Conservation (phyloP, 2,329 filamentous ascomycete species). For the Pezicula radicicola region DNA sequence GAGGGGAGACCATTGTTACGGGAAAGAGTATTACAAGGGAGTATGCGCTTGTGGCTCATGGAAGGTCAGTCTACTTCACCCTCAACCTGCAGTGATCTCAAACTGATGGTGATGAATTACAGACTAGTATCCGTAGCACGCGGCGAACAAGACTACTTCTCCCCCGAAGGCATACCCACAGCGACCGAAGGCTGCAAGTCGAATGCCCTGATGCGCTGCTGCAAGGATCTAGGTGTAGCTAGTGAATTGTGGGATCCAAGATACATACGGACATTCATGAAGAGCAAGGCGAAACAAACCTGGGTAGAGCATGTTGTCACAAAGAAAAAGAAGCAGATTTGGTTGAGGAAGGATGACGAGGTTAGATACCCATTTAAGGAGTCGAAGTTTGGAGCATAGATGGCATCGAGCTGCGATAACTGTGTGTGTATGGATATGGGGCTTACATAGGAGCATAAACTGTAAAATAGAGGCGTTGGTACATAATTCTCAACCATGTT, state of each 20-base stretch:
- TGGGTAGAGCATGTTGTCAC: slow-evolving; percentile 86
- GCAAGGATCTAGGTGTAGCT: slow-evolving; percentile 93
- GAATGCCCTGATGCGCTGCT: slow-evolving; percentile 96
- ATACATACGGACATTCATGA: slow-evolving; percentile 82
- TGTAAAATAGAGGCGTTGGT: too few species aligned
- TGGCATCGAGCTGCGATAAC: neutral
- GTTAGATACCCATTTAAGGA: slow-evolving; percentile 61
- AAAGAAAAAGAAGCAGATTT: slow-evolving; percentile 89
- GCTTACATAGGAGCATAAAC: too few species aligned
- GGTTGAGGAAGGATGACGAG: slow-evolving; percentile 78
- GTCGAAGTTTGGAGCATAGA: slow-evolving; percentile 27
- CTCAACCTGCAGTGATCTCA: neutral
- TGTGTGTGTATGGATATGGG: neutral
- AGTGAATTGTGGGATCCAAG: slow-evolving; percentile 95
- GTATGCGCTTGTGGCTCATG: slow-evolving; percentile 86
- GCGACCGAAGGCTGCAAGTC: slow-evolving; percentile 97
- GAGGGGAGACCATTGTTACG: slow-evolving; percentile 68
- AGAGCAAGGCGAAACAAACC: slow-evolving; percentile 69
- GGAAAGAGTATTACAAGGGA: slow-evolving; percentile 70
- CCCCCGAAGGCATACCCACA: slow-evolving; percentile 83
- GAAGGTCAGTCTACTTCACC: slow-evolving; percentile 58
- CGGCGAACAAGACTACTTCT: slow-evolving; percentile 93
- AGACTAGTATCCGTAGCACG: slow-evolving; percentile 91
- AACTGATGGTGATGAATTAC: slow-evolving; percentile 6
- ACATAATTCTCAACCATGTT: too few species aligned